Evolutionary conservation across 2,329 filamentous ascomycete species (phyloP), one percentile per base, ranked within the genome.

Genomic region (Botryosphaeria dothidea): DNA sequence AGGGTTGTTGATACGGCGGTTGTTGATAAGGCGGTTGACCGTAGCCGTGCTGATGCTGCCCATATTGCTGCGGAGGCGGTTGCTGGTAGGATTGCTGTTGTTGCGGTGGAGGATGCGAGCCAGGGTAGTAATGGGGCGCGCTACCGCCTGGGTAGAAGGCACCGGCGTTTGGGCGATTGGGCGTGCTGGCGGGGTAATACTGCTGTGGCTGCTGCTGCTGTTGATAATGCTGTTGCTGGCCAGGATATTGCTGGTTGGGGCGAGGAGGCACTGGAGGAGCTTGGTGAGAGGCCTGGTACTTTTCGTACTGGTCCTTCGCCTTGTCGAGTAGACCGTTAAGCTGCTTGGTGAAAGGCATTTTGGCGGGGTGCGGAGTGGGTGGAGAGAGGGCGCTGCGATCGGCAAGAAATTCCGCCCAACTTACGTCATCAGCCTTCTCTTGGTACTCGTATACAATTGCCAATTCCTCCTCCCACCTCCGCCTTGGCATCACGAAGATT

Each of bases 1-100:
- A 43, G 45, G 21, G 74, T 67, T 6, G 75, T 72, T 29, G 74
- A 74, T 29, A 65, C 43, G n/a, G 69, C 25, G 23, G 67, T 31
- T 70, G 67, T 48, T 66, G 65, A 31, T 71, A 68, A 4, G 64
- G 66, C 23, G 64, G 67, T 19, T 62, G 49, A n/a, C 46, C 43
- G 52, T 68, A 65, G 0, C 31, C 31, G 7, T 34, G 31, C 31
- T 34, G 51, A 7, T 4, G 51, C 31, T 56, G 51, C n/a, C 36
- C 34, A n/a, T 57, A 29, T 23, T 29, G 52, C 3, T 17, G 52
- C 56, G 43, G n/a, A 31, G 31, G 23, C 43, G 31, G 54, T 29
- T 43, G 36, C 54, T 58, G 54, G 54, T 58, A 58, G 36, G 21
- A 36, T 3, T 25, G 38, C 38, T 65, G 65, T 23, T 64, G 66